Evolutionary conservation across 768 basidiomycete species (phyloP), one percentile per base, ranked within the genome.

Genomic region (Lactarius hatsudake): DNA sequence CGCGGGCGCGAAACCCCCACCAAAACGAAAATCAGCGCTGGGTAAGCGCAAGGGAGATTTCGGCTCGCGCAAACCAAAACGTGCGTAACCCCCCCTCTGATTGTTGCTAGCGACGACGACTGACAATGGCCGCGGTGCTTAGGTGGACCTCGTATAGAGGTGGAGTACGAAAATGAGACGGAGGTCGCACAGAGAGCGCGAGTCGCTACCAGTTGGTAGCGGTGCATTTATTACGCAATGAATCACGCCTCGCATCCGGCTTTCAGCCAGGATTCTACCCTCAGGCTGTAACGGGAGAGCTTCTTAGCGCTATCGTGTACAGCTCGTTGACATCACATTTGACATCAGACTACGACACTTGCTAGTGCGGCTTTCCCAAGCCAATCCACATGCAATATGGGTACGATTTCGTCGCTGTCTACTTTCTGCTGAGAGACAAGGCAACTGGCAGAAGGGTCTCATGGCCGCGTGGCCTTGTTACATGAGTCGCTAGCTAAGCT

Each of bases 91-190:
- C 23, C 12, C 7, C 15, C 59, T 48, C 17, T 8, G 40, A 32
- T 58, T 5, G n/a, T 48, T 38, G n/a, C 32, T 18, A 23, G 15
- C 3, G 34, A 62, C 12, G 34, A 62, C 5, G 18, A 36, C 34
- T 23, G 34, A 20, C 9, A 13, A 15, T 64, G n/a, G 45, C 38
- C 40, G 20, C n/a, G 62, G 13, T 30, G 18, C 34, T n/a, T 36
- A 68, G 67, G 67, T 56, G 59, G 67, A n/a, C 67, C 62, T 40
- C 62, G 63, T 32, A 51, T 68, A 64, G 67, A 68, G 42, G 63
- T 68, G 13, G 67, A 68, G 63, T 64, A 68, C 54, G 62, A 64
- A 61, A 64, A 68, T 40, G 67, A 68, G 62, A 60, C 62, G 9
- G 67, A 40, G 59, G 36, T 68, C 42, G 63, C 59, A 5, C 58